Evolutionary conservation across 345 rosid species (phyloP), one percentile per base, ranked within the genome.

Genomic region (Kernera saxatilis): DNA sequence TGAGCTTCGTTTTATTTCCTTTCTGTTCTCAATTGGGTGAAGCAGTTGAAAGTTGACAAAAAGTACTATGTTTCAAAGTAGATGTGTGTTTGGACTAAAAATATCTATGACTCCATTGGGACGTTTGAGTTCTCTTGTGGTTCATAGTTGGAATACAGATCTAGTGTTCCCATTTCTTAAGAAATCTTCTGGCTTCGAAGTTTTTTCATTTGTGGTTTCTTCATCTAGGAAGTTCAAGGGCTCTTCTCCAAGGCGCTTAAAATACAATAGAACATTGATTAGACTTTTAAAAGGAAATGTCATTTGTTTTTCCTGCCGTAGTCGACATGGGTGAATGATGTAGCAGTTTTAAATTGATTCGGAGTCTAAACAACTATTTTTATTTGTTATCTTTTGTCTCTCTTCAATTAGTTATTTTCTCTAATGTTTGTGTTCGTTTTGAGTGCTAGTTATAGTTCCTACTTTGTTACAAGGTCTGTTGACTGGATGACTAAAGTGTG

Each of bases 1-100:
- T 94, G 43, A 81, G 84, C 54, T 54, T 63, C 69, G 33, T 67
- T 58, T 56, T 64, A 69, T 64, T 74, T 65, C 71, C 64, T 68
- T 61, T 44, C 54, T 36, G 44, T 71, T 50, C 18, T 69, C 53
- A 50, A 50, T 64, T 64, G 59, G 22, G 30, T 2, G 48, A 39
- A 69, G 61, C 54, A 64, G 55, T 76, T 52, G 43, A 53, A 41
- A 43, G 50, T 60, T 41, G 48, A 25, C 64, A 33, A 11, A 65
- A 25, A 58, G 67, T 63, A 3, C 15, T 6, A 30, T 48, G 52
- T 74, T 23, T 66, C 53, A 17, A 49, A 66, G 19, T 44, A 17
- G 58, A 60, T 48, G 52, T 65, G 59, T 63, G 40, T 53, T 66
- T 46, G 60, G 45, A 58, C 17, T 30, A 50, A 40, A 51, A 5